These are phyloP conservation scores for Euphrasia arctica DNA, from an alignment of 305 asterid genomes.

Conservation along the genomic window DNA sequence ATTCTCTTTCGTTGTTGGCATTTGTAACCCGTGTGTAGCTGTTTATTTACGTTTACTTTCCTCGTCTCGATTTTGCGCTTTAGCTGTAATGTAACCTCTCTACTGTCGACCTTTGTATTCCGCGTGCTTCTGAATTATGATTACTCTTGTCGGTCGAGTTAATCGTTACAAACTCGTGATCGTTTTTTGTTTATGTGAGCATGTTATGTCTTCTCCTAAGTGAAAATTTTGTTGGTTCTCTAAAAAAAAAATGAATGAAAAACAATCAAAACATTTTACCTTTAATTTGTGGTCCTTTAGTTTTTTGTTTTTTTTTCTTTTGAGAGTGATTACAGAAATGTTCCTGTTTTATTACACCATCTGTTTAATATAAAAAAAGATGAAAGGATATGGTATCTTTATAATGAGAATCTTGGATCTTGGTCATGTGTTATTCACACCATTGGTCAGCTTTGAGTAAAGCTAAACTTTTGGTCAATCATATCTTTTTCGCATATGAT, in stretches of 20 bases:
- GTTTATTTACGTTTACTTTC: background rate
- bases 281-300: background rate
- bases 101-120: slow-evolving; percentile 13
- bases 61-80: background rate
- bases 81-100: background rate
- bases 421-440: slow-evolving; percentile 3
- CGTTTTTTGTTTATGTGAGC: background rate
- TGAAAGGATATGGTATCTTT: background rate
- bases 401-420: background rate
- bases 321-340: background rate
- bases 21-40: slow-evolving; percentile 24
- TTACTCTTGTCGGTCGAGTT: background rate
- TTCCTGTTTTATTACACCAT: background rate
- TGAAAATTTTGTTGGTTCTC: background rate
- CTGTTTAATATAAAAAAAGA: background rate
- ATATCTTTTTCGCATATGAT: background rate
- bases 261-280: background rate
- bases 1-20: slow-evolving; percentile 1
- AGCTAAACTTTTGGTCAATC: background rate
- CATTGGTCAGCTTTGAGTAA: background rate
- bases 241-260: background rate
- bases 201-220: background rate
- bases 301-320: background rate
- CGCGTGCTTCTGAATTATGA: background rate
- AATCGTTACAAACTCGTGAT: background rate